Evolutionary conservation across 306 rosid genomes (phyloP), one percentile per base, ranked within the genome.

Genomic region (Medicago ruthenica): DNA sequence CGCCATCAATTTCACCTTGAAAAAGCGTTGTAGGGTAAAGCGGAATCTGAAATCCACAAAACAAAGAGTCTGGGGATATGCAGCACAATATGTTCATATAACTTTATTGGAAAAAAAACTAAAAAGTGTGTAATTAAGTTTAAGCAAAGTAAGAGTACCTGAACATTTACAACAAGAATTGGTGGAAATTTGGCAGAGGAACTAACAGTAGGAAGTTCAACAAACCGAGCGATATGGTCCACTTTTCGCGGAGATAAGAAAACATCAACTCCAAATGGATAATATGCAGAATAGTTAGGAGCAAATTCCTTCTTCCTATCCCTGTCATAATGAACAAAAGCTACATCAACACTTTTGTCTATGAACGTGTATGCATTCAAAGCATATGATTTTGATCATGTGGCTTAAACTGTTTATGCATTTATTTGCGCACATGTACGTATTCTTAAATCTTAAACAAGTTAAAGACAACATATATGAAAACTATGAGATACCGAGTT

Each of bases 1-100:
- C 96, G 18, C 99, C 99, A 74, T 96, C 96, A 1, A 88, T 89
- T 83, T 92, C 99, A 6, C 96, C 98, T 86, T 95, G 97, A 74
- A 96, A 96, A 68, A 96, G 76, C 57, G 96, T 54, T 20, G 96
- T 63, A 1, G 98, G 90, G 76, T 96, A 96, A 84, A 96, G 77
- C 1, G 99, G 99, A 71, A 96, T 76, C 99, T 96, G 83, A 74
- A 84, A 80, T 75, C 55, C 82, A 85, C 42, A 70, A 60, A 75
- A 51, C 27, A 55, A 58, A 47, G 58, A 40, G 70, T 47, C 31
- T 83, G 48, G 73, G 66, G 77, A 73, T 51, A 41, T 59, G 67
- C 6, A 60, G 54, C 44, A 48, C 58, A 31, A 48, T 9, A 37
- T 22, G 74, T 57, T 55, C 6, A 37, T 47, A 53, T 22, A 37